These are phyloP conservation scores for Sechiopsis laciniata DNA, from an alignment of 306 rosid species.

Conservation along the genomic window DNA sequence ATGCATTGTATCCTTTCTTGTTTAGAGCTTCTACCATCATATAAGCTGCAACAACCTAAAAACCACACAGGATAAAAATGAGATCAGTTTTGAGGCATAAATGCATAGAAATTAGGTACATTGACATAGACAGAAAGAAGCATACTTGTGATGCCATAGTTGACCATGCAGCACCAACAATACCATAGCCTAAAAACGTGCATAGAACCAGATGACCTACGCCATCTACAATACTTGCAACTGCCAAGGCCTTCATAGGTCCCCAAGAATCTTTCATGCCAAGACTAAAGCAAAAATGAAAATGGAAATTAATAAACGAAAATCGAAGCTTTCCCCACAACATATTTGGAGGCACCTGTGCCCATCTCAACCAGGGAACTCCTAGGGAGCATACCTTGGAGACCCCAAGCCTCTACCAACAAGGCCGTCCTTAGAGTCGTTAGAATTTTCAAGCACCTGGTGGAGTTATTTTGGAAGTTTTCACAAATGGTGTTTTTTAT, in stretches of 20 bases:
- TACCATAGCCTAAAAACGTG: slow-evolving; percentile 53
- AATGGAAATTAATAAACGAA: slow-evolving; percentile 9
- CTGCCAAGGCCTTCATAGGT: slow-evolving; percentile 69
- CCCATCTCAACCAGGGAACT: too few relatives aligned
- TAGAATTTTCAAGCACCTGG: not conserved
- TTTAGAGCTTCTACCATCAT: slow-evolving; percentile 80
- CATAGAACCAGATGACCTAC: slow-evolving; percentile 58
- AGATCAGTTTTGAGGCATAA: not conserved
- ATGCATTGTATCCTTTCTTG: slow-evolving; percentile 63
- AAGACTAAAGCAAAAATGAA: slow-evolving; percentile 42
- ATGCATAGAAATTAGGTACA: not conserved
- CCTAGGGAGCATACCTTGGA: too few relatives aligned
- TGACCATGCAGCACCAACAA: slow-evolving; percentile 85
- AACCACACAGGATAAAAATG: slow-evolving; percentile 18
- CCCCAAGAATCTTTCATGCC: slow-evolving; percentile 95
- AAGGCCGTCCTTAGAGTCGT: too few relatives aligned
- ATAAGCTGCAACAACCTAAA: slow-evolving; percentile 74
- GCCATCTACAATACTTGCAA: slow-evolving; percentile 54
- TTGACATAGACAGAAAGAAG: not conserved
- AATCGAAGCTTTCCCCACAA: too few relatives aligned
- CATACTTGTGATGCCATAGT: slow-evolving; percentile 71
- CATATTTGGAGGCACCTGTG: too few relatives aligned
- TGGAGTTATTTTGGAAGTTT: not conserved
- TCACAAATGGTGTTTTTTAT: not conserved
- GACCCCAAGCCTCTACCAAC: too few relatives aligned